These are phyloP conservation scores for Austropuccinia psidii DNA, from an alignment of 1,284 basidiomycete species.

Conservation along the genomic window DNA sequence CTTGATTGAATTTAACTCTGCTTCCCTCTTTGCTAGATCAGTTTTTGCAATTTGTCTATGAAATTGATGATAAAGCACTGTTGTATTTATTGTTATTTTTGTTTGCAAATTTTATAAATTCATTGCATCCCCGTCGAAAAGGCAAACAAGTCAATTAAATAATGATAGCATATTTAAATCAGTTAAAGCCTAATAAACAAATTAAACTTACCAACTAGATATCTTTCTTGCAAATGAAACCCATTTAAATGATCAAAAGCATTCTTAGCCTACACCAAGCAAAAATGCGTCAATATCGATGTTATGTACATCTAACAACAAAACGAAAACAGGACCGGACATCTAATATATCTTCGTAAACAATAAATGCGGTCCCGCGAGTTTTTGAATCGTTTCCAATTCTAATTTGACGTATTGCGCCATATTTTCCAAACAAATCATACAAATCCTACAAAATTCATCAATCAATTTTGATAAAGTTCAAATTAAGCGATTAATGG, in stretches of 20 bases:
- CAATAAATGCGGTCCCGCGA: conserved; percentile 88
- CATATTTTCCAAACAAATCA: conserved; percentile 95
- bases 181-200: not conserved
- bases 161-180: no score
- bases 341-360: conserved; percentile 50
- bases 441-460: conserved; percentile 69
- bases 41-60: conserved; percentile 90
- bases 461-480: not conserved
- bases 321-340: conserved; percentile 36
- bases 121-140: conserved; percentile 5
- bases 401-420: conserved; percentile 88
- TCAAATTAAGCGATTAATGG: not conserved
- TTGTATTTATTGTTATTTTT: not conserved
- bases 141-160: not conserved
- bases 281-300: conserved; percentile 14
- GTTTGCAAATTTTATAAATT: not conserved
- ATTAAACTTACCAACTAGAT: conserved; percentile 57
- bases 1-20: conserved; percentile 80
- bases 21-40: conserved; percentile 81
- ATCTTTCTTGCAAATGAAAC: conserved; percentile 95
- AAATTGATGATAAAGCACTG: conserved; percentile 93
- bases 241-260: conserved; percentile 94
- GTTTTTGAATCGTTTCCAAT: conserved; percentile 86
- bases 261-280: conserved; percentile 58
- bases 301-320: not conserved